These are phyloP conservation scores for Metschnikowia baotianmanensis DNA, from an alignment of 805 yeast species.

Conservation along the genomic window DNA sequence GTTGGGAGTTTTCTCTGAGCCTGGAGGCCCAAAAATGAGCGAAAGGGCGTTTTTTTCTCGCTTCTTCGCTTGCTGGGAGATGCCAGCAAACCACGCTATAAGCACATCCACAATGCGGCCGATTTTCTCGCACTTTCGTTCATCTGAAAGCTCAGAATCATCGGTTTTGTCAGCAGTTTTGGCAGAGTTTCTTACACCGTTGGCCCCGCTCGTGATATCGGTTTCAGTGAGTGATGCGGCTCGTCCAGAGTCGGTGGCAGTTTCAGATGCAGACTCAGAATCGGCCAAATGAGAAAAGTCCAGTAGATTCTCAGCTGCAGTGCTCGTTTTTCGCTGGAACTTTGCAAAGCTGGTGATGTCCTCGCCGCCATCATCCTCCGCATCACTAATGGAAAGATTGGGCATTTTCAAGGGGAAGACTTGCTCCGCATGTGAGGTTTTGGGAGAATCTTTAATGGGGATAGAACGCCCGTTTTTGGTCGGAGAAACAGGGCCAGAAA, in stretches of 20 bases:
- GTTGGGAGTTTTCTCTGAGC: slow-evolving; percentile 14
- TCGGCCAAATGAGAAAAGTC: no score
- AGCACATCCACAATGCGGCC: slow-evolving; percentile 23
- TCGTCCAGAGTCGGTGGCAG: background rate
- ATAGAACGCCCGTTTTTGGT: background rate
- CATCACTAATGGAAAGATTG: background rate
- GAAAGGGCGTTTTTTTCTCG: slow-evolving; percentile 15
- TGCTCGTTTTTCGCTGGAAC: background rate
- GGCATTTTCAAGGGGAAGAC: background rate
- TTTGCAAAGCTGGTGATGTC: slow-evolving; percentile 11
- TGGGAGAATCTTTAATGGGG: background rate
- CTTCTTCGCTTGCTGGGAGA: slow-evolving; percentile 11
- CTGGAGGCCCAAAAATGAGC: slow-evolving; percentile 22
- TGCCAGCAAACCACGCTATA: slow-evolving; percentile 22
- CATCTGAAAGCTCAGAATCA: slow-evolving; percentile 21
- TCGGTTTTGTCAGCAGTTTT: background rate
- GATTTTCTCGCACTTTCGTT: slow-evolving; percentile 19
- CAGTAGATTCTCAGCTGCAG: background rate
- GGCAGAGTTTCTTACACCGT: background rate
- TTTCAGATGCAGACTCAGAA: no score
- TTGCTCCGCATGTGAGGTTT: background rate
- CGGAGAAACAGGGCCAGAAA: no score
- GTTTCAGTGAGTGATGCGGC: background rate
- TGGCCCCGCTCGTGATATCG: background rate
- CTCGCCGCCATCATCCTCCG: slow-evolving; percentile 13